Conservation (phyloP, 169 alveolate species). For the Neospora caninum region DNA sequence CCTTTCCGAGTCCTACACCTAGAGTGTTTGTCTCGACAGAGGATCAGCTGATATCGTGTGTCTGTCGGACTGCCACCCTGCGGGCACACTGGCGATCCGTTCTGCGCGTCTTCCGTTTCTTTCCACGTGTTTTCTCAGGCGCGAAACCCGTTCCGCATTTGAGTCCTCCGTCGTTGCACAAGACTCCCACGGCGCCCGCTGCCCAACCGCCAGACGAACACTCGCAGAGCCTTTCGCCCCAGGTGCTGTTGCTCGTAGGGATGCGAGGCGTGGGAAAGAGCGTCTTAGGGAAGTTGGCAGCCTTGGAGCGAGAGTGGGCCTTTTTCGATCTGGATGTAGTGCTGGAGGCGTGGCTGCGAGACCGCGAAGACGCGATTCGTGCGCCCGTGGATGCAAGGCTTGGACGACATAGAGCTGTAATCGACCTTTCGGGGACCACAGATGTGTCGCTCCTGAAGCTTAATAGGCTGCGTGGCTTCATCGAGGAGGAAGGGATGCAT, state of each 20-base stretch:
- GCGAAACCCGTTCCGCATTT: too few species aligned
- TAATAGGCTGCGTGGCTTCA: neutral
- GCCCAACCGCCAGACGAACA: neutral
- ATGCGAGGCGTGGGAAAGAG: conserved; percentile 26
- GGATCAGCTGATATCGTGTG: too few species aligned
- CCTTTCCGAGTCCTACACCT: too few species aligned
- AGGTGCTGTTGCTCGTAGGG: neutral
- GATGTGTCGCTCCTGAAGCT: neutral
- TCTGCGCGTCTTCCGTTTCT: too few species aligned
- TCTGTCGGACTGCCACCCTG: too few species aligned
- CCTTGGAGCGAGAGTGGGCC: neutral
- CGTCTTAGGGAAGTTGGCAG: neutral
- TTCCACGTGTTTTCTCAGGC: too few species aligned
- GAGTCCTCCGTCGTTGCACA: too few species aligned
- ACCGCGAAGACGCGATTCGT: neutral
- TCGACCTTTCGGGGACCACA: neutral
- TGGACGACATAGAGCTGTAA: neutral
- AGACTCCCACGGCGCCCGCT: too few species aligned
- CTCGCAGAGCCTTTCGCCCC: neutral
- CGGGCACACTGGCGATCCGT: too few species aligned
- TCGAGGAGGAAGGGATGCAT: neutral
- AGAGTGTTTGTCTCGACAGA: too few species aligned
- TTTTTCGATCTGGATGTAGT: neutral
- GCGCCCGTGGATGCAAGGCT: neutral
- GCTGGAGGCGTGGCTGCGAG: conserved; percentile 1